Base-by-base conservation (phyloP, 1,139 yeast genomes). In the Saccharomycopsis phalli region DNA sequence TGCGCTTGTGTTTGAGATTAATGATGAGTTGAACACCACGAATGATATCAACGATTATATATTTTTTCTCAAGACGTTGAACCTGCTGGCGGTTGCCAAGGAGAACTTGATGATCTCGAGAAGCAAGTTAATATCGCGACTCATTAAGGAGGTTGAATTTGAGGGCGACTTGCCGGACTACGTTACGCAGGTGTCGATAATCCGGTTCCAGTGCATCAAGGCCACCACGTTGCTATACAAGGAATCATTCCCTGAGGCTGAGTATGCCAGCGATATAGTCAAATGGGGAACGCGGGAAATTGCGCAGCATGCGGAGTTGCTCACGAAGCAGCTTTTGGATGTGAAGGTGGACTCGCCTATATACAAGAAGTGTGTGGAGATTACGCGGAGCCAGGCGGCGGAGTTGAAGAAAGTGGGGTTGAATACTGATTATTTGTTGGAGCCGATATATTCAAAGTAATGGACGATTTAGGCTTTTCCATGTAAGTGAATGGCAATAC, bases 211-310 rank as follows among this genome's bases (percentile, higher is more conserved):
- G 49, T 62, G 68, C 32, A 63, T 78, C 41, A 66, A 65, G 35
- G 63, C 66, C 19, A 69, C 81, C 0, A 69, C 70, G 11, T 55
- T 60, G 14, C 58, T 69, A 28, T 77, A 65, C 54, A 61, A 63
- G 37, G 53, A 56, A 6, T 59, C 75, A 25, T 77, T 73, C 50
- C 54, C 59, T 10, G 58, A 58, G 7, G 51, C 58, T 7, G 54
- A 55, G 21, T 57, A 57, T 37, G 49, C 61, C 41, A 65, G 65
- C 52, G 64, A 59, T 48, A 62, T 77, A 4, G 74, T 75, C 1
- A 68, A 70, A 37, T 86, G 95, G 95, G 76, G 83, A 34, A 71
- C 74, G 42, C 71, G 69, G 2, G 84, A 81, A 54, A 74, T 83
- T 27, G 71, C 74, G 39, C 65, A 66, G 40, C 79, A 81, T 51